Base-by-base conservation (phyloP, 345 rosid species). In the Anacardium occidentale region DNA sequence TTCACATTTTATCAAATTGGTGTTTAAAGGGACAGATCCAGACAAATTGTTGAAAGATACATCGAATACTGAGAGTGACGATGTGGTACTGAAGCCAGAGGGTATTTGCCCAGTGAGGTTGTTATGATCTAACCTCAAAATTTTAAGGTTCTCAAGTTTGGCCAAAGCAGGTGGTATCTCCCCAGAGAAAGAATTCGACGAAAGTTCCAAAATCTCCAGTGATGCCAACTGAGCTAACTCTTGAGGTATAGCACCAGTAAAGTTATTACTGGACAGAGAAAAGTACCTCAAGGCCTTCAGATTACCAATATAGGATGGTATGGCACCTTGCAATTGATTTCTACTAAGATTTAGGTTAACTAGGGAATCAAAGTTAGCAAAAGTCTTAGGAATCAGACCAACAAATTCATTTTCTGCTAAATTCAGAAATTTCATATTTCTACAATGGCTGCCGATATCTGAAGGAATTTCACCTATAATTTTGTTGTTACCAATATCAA, bases 21-120 rank as follows among this genome's bases (percentile, higher is more conserved):
- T 51, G 57, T 76, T 80, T 72, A 59, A 32, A 69, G 87, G 89
- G 42, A 83, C 40, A 58, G 82, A 61, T 51, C 89, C 89, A 53
- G 87, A 80, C 45, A 86, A 76, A 71, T 86, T 82, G 80, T 86
- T 86, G 76, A 80, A 86, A 64, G 90, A 84, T 47, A 80, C 87
- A 75, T 84, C 77, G 61, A 86, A 78, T 26, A 76, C 83, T n/a
- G 77, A 66, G 68, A 86, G 87, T 42, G 81, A 64, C 60, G 79
- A 72, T 74, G 61, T 73, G 42, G 75, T 64, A 54, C 76, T 62
- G 57, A 86, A 80, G 37, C 78, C 77, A 10, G 74, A 66, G 3
- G 88, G 88, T 68, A 85, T 85, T 51, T 78, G 63, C 32, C 88
- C 88, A 24, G 76, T 67, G 25, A 85, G 79, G 25, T 76, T 76